Percentiles rank a stretch among this genome's conserved stretches.
Evolutionary conservation across 495 filamentous ascomycete genomes (phyloP).

Genomic region (Emericellopsis terricola): DNA sequence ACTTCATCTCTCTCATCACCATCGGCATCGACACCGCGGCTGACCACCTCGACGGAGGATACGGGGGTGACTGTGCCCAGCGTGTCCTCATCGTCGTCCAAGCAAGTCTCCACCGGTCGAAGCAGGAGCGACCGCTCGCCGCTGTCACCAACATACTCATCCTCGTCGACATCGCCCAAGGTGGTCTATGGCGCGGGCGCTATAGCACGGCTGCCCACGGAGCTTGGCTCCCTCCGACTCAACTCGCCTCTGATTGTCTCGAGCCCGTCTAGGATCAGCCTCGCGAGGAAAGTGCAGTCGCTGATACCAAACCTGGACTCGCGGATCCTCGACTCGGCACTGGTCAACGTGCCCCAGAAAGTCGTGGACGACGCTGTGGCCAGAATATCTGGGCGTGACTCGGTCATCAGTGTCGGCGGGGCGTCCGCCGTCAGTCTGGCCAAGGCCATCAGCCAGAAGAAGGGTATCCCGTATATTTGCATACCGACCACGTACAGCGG

Average conservation of each 20-base stretch:
- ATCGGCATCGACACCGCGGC: not conserved
- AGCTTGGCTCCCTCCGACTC: not conserved
- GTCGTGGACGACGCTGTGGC: not conserved
- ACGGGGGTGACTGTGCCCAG: too few species aligned
- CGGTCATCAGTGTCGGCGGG: constrained; percentile 1
- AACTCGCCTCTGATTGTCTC: not conserved
- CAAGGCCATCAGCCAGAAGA: not conserved
- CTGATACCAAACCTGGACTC: constrained; percentile 1
- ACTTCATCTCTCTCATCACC: too few species aligned
- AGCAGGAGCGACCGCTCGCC: not conserved
- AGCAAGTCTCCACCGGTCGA: too few species aligned
- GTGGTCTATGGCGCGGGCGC: not conserved
- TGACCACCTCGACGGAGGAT: not conserved
- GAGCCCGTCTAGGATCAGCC: not conserved
- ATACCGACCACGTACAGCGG: constrained; percentile 2
- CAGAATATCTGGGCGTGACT: not conserved
- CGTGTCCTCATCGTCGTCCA: too few species aligned
- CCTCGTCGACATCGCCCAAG: not conserved
- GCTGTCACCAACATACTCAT: not conserved
- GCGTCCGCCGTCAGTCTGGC: not conserved
- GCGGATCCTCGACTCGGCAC: not conserved
- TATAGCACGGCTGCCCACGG: constrained; percentile 1
- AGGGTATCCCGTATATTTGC: not conserved
- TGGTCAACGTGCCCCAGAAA: not conserved
- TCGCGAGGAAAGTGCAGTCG: not conserved